Conservation (phyloP, 495 filamentous ascomycete genomes). For the Xylaria bambusicola region DNA sequence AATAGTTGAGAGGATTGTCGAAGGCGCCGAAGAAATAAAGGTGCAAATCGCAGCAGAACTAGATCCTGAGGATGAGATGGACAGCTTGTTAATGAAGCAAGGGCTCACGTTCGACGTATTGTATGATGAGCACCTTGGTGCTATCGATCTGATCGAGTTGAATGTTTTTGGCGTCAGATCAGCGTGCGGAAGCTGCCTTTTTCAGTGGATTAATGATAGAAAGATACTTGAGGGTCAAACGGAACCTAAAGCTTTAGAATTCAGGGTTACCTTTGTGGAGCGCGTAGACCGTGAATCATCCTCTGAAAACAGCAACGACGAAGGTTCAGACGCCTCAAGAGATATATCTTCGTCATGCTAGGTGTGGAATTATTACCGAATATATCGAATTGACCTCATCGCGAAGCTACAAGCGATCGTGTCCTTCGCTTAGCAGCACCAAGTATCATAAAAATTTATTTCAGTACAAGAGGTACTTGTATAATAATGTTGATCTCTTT, state of each 20-base stretch:
- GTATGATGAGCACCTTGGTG: slow-evolving; percentile 25
- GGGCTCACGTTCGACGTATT: slow-evolving; percentile 33
- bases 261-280: slow-evolving; percentile 19
- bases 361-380: too few relatives aligned
- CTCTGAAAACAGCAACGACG: too few relatives aligned
- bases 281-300: too few relatives aligned
- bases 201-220: slow-evolving; percentile 30
- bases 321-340: too few relatives aligned
- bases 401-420: too few relatives aligned
- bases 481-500: too few relatives aligned
- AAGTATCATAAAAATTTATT: too few relatives aligned
- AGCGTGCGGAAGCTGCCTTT: slow-evolving; percentile 32
- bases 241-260: not conserved
- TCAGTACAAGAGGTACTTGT: too few relatives aligned
- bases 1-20: slow-evolving; percentile 19
- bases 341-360: too few relatives aligned
- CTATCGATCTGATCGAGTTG: slow-evolving; percentile 27
- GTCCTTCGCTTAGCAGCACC: too few relatives aligned
- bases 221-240: slow-evolving; percentile 21
- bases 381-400: too few relatives aligned
- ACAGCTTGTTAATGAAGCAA: slow-evolving; percentile 24
- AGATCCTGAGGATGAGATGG: slow-evolving; percentile 7
- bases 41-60: slow-evolving; percentile 17
- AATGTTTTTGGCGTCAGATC: slow-evolving; percentile 31
- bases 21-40: slow-evolving; percentile 1